Evolutionary conservation across 805 yeast genomes (phyloP), one percentile per base, ranked within the genome.

Genomic region (Sugiyamaella boreocaroliniensis): DNA sequence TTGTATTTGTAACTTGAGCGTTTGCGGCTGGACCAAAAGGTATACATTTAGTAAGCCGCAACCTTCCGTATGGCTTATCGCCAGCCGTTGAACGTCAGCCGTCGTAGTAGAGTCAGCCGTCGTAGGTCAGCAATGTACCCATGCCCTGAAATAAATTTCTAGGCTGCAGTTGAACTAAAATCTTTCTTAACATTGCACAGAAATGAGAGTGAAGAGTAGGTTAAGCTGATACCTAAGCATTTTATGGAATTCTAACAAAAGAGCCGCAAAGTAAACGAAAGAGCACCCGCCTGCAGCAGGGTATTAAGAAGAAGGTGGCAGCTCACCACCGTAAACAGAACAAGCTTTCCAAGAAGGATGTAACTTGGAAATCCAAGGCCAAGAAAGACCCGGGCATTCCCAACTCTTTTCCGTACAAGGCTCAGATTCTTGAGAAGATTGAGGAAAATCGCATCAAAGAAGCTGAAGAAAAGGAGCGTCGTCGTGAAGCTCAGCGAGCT

Each of bases 331-430:
- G 95, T 71, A 93, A 93, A 67, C 85, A 86, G 68, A 79, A 77
- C 62, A 93, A 93, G 72, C 59, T 68, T 22, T 79, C 96, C 16
- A 93, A 93, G 77, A 89, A 81, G 66, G 97, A 92, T 68, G 81
- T 81, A 3, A 93, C 98, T 14, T 93, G 99, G 99, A 89, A 80
- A 68, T 86, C 96, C 15, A 82, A 83, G 64, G 71, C 72, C 53
- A 81, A 80, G 64, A 92, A 88, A 71, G 97, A 90, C 68, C 90
- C 92, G 10, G 98, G 98, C 59, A 92, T 93, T 61, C 99, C 99
- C 52, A 75, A 95, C 49, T 82, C 84, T 62, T 93, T 89, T 78
- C 99, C 99, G 34, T 93, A 89, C 74, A 93, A 92, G 69, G 95
- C 86, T 58, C 79, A 80, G 69, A 81, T 93, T 53, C 73, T 93